phyloP scores from a whole-genome alignment of 257 asterid genomes.

The Solanum clarkiae region DNA sequence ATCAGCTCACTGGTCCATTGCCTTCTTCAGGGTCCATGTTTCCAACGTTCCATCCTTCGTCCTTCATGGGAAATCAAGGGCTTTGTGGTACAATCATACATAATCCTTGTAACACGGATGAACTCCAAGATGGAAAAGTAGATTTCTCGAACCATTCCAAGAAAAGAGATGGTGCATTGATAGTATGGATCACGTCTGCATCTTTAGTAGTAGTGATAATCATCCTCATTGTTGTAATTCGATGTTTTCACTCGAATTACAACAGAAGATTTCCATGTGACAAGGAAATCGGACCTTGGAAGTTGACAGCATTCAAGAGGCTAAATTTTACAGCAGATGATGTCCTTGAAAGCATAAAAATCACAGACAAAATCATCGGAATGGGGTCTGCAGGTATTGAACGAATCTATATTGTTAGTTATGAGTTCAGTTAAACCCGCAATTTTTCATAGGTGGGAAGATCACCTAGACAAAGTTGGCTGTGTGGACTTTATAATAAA shows the following conservation, averaged over 20 bases:
- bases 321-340: slow-evolving; percentile 71
- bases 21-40: slow-evolving; percentile 57
- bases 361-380: slow-evolving; percentile 53
- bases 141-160: slow-evolving; percentile 27
- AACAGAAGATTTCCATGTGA: slow-evolving; percentile 22
- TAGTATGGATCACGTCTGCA: slow-evolving; percentile 69
- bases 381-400: slow-evolving; percentile 68
- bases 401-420: not conserved
- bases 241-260: slow-evolving; percentile 42
- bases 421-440: not conserved
- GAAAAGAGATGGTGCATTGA: slow-evolving; percentile 46
- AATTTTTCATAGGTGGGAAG: not conserved
- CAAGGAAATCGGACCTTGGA: slow-evolving; percentile 60
- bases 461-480: not conserved
- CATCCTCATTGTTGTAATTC: slow-evolving; percentile 35
- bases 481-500: not conserved
- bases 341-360: slow-evolving; percentile 44
- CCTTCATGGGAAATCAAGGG: slow-evolving; percentile 68
- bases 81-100: slow-evolving; percentile 53
- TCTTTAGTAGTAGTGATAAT: slow-evolving; percentile 62
- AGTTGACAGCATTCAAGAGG: slow-evolving; percentile 74
- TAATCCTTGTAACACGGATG: slow-evolving; percentile 39
- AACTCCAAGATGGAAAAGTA: slow-evolving; percentile 5
- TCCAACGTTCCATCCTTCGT: slow-evolving; percentile 56
- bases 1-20: slow-evolving; percentile 77